Percentiles rank a stretch among this genome's conserved stretches.
Conservation (phyloP, 257 asterid species). For the Solanum microdontum region DNA sequence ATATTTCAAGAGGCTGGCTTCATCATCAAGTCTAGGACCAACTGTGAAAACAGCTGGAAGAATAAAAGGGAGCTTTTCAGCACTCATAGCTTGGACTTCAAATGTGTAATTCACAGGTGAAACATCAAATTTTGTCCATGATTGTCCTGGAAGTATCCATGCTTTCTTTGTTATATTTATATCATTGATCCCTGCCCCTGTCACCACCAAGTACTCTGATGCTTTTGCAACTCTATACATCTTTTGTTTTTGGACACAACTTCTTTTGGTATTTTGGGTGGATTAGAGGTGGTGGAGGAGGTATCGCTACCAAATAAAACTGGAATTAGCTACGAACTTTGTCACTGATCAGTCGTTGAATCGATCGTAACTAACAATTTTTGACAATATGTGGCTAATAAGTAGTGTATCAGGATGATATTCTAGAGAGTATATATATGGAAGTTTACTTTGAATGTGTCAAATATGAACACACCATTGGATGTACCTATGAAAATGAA, state of each 20-base stretch:
- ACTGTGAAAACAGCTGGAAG: constrained; percentile 75
- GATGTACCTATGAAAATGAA: not conserved
- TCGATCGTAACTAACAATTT: not conserved
- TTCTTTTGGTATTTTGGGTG: not conserved
- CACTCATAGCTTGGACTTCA: constrained; percentile 72
- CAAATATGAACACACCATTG: not conserved
- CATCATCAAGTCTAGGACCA: constrained; percentile 42
- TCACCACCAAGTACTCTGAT: constrained; percentile 61
- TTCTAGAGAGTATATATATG: not conserved
- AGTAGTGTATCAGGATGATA: not conserved
- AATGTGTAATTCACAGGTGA: constrained; percentile 67
- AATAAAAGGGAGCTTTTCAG: constrained; percentile 59
- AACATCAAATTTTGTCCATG: constrained; percentile 26
- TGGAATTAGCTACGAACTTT: not conserved
- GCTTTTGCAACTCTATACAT: constrained; percentile 51
- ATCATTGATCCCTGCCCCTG: constrained; percentile 46
- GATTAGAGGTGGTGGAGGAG: not conserved
- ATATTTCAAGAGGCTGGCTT: constrained; percentile 30
- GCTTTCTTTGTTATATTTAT: constrained; percentile 41
- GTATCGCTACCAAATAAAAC: not conserved
- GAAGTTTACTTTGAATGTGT: not conserved
- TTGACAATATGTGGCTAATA: not conserved
- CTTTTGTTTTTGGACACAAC: not conserved
- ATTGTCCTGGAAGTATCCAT: constrained; percentile 56
- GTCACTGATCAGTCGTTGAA: not conserved